Base-by-base conservation (phyloP, 1,284 basidiomycete genomes). In the Ceratorhiza oryzae-sativae region DNA sequence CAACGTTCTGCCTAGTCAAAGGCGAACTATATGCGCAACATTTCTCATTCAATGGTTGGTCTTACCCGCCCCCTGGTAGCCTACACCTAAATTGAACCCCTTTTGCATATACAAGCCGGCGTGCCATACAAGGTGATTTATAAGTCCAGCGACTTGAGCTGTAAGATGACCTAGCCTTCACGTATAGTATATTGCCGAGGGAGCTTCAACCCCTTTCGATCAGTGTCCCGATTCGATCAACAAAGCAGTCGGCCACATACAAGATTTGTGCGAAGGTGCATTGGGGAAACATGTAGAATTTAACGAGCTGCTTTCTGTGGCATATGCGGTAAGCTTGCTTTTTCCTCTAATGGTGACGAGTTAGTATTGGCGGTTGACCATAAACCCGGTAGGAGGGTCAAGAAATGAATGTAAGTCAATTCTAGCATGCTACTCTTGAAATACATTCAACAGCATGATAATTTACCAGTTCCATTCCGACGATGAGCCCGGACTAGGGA, bases 11-110 rank as follows among this genome's bases (percentile, higher is more conserved):
- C 15, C 2, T 30, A 71, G 67, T 71, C 15, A 71, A 71, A 30
- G 67, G 67, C 55, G 67, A 71, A n/a, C 55, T 71, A 49, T 71
- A 71, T 51, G 67, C 67, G 30, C 67, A 71, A 39, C 67, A 71
- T 51, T 71, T 59, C n/a, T 36, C 67, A 30, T 56, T 59, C 34
- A 71, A 71, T 27, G 67, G 67, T 60, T 34, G 10, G 67, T 39
- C 13, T 13, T 46, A 1, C 42, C 10, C n/a, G 15, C n/a, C n/a
- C n/a, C n/a, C n/a, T n/a, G n/a, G n/a, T n/a, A n/a, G n/a, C n/a
- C n/a, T n/a, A n/a, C n/a, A n/a, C n/a, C n/a, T n/a, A n/a, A n/a
- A n/a, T n/a, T n/a, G n/a, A n/a, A n/a, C n/a, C n/a, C n/a, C n/a
- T n/a, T n/a, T 12, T 5, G 23, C 23, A 30, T 61, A n/a, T 46